A percentile compares a stretch with the other conserved stretches of the same genome.
Evolutionary conservation across 805 yeast genomes (phyloP).

Genomic region (Suhomyces emberorum): DNA sequence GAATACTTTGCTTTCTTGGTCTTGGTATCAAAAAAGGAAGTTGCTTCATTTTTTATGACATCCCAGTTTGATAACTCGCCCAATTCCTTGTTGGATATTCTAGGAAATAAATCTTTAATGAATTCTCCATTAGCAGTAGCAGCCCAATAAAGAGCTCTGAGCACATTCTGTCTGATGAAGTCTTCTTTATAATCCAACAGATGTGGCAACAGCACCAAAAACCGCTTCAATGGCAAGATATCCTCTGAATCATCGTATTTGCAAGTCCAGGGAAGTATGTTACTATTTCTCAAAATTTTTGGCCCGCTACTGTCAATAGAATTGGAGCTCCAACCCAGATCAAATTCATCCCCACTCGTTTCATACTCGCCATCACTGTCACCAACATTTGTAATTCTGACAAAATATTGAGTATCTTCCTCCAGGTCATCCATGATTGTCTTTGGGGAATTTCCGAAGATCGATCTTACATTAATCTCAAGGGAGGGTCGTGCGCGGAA

Average conservation of each 20-base stretch:
- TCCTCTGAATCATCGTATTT: not conserved
- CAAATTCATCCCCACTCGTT: not conserved
- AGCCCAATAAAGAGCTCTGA: conserved; percentile 29
- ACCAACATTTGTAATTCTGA: no score
- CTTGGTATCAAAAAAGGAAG: no score
- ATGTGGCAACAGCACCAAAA: conserved; percentile 26
- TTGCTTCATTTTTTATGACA: not conserved
- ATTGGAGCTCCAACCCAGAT: no score
- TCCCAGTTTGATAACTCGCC: not conserved
- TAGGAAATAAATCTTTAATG: conserved; percentile 13
- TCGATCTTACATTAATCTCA: no score
- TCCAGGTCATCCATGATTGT: no score
- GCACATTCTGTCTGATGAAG: conserved; percentile 18
- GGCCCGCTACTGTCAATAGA: no score
- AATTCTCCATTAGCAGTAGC: conserved; percentile 15
- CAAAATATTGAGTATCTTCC: no score
- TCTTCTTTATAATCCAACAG: conserved; percentile 12
- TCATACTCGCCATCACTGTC: not conserved
- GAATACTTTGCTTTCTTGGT: not conserved
- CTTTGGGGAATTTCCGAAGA: no score
- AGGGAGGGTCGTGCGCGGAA: no score
- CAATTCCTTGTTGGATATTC: not conserved
- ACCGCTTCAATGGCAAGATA: conserved; percentile 13
- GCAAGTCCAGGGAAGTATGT: no score
- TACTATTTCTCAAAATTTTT: no score